Percentiles rank a stretch among this genome's conserved stretches.
Evolutionary conservation across 139 green algal species (phyloP).

Genomic region (Coccomyxa sp.): DNA sequence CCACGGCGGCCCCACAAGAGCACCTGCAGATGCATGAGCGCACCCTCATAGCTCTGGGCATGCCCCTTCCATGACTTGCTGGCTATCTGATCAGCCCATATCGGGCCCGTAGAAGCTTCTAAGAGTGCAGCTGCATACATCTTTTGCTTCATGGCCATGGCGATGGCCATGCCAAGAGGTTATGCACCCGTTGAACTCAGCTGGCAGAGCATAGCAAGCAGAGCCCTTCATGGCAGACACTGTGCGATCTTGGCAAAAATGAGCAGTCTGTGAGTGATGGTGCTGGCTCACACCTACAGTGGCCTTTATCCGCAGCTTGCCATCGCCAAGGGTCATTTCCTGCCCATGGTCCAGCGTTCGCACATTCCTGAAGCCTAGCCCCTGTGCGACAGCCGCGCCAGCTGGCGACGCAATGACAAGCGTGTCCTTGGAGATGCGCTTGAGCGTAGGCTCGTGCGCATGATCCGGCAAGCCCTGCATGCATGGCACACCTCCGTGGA

Average conservation of each 20-base stretch:
- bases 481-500: neutral
- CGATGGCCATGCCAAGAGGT: neutral
- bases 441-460: conserved; percentile 69
- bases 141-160: too few species aligned
- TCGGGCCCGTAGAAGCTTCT: too few species aligned
- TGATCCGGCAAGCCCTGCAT: conserved; percentile 67
- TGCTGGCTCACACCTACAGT: conserved; percentile 34
- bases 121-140: too few species aligned
- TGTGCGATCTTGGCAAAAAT: too few species aligned
- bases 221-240: too few species aligned
- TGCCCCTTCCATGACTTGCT: too few species aligned
- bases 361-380: conserved; percentile 66
- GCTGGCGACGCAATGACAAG: conserved; percentile 62
- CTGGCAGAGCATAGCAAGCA: too few species aligned
- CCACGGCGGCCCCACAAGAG: conserved; percentile 80
- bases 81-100: too few species aligned
- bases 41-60: neutral
- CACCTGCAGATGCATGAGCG: conserved; percentile 30
- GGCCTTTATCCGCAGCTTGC: conserved; percentile 48
- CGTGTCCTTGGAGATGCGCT: conserved; percentile 48
- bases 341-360: conserved; percentile 49
- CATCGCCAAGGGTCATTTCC: conserved; percentile 38
- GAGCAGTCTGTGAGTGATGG: neutral
- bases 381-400: conserved; percentile 42
- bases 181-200: neutral